phyloP scores from a whole-genome alignment of 768 basidiomycete genomes.

The Clathrus columnatus region DNA sequence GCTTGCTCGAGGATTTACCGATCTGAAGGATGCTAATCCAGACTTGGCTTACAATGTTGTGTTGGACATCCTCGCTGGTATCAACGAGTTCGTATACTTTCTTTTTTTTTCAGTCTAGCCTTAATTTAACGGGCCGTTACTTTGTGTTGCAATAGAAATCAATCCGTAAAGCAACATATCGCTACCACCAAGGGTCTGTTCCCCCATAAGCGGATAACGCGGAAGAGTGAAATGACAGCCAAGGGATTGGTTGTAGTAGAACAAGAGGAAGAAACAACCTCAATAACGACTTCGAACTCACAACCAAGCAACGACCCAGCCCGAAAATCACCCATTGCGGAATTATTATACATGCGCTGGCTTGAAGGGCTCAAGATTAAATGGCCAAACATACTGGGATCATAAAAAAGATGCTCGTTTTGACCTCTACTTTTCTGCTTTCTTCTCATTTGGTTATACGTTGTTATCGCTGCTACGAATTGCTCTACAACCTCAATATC shows the following conservation, averaged over 20 bases:
- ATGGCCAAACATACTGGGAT: conserved; percentile 47
- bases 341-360: conserved; percentile 96
- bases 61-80: conserved; percentile 80
- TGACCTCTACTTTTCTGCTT: neutral
- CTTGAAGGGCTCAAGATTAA: conserved; percentile 84
- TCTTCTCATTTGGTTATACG: too few relatives aligned
- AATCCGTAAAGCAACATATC: conserved; percentile 72
- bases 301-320: conserved; percentile 24
- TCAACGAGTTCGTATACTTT: conserved; percentile 71
- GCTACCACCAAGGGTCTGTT: conserved; percentile 74
- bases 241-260: conserved; percentile 79
- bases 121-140: conserved; percentile 7
- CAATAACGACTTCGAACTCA: conserved; percentile 5
- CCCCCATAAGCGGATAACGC: conserved; percentile 68
- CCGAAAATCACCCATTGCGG: conserved; percentile 84
- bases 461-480: too few relatives aligned
- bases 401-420: neutral
- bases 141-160: conserved; percentile 43
- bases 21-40: conserved; percentile 75
- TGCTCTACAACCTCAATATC: too few relatives aligned
- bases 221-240: conserved; percentile 79
- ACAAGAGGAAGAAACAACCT: conserved; percentile 57
- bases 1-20: conserved; percentile 82
- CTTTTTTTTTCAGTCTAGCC: neutral
- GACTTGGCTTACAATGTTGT: conserved; percentile 81